A percentile compares a stretch with the other conserved stretches of the same genome.
phyloP scores from a whole-genome alignment of 75 land plant species.

The Picea glauca region DNA sequence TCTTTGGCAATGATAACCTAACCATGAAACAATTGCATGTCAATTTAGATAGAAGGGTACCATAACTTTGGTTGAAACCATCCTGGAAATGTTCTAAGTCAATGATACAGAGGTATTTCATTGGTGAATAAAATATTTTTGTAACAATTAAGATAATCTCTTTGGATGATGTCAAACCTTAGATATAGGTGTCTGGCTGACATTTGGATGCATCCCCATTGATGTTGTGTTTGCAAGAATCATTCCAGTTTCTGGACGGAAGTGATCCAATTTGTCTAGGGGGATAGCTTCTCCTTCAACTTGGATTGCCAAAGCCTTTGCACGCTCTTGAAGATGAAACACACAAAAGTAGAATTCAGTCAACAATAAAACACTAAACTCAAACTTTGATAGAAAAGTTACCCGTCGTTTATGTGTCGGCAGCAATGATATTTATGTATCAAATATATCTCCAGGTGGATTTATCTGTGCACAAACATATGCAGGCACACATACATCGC shows the following conservation, averaged over 20 bases:
- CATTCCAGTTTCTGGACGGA: conserved; percentile 82
- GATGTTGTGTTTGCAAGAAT: conserved; percentile 93
- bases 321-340: conserved; percentile 52
- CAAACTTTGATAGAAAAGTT: neutral
- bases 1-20: neutral
- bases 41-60: neutral
- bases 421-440: neutral
- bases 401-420: neutral
- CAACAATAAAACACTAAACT: neutral
- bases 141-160: neutral
- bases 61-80: too few species aligned
- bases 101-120: neutral
- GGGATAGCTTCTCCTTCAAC: conserved; percentile 76
- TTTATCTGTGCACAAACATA: neutral
- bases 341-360: neutral
- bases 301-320: conserved; percentile 65
- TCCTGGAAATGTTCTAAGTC: neutral
- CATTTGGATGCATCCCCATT: conserved; percentile 91
- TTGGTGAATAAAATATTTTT: neutral
- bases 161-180: conserved; percentile 51
- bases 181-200: conserved; percentile 67
- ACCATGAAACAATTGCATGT: neutral
- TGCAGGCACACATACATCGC: neutral
- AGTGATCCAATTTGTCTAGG: conserved; percentile 62
- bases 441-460: neutral